Evolutionary conservation across 2,329 filamentous ascomycete genomes (phyloP).

Genomic region (Coniochaeta ligniaria): DNA sequence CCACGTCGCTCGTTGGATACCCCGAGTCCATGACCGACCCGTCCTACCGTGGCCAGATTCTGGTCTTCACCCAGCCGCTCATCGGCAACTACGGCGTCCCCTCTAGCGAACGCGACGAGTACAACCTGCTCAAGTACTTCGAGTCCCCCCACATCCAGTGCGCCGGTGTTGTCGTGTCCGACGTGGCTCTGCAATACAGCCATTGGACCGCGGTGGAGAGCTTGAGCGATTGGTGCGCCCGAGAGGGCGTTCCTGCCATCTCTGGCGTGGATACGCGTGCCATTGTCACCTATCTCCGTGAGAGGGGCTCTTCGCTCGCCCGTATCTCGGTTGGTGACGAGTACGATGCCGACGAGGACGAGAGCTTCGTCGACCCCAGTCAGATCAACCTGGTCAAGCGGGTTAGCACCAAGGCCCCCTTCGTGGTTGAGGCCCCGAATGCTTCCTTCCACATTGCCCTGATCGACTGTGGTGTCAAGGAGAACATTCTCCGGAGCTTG

Average conservation of each 20-base stretch:
- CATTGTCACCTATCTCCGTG: slow-evolving; percentile 91
- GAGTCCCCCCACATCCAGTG: slow-evolving; percentile 98
- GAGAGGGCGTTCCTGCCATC: slow-evolving; percentile 92
- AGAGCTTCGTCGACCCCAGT: slow-evolving; percentile 89
- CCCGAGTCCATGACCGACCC: slow-evolving; percentile 90
- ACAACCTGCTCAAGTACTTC: slow-evolving; percentile 92
- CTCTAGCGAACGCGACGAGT: slow-evolving; percentile 74
- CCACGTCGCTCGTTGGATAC: slow-evolving; percentile 94
- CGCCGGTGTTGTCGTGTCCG: slow-evolving; percentile 89
- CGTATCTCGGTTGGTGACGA: slow-evolving; percentile 93
- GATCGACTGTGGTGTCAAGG: slow-evolving; percentile 98
- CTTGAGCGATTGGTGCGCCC: slow-evolving; percentile 86
- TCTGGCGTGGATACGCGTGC: slow-evolving; percentile 94
- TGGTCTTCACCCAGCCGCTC: slow-evolving; percentile 95
- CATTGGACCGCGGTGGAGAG: slow-evolving; percentile 99
- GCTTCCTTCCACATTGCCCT: slow-evolving; percentile 87
- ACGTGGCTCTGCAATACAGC: slow-evolving; percentile 89
- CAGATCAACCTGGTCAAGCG: slow-evolving; percentile 95
- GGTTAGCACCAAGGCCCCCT: slow-evolving; percentile 96
- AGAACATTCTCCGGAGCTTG: slow-evolving; percentile 95
- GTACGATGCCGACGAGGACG: slow-evolving; percentile 97
- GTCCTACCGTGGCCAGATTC: slow-evolving; percentile 87
- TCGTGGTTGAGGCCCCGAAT: slow-evolving; percentile 80
- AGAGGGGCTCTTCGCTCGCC: slow-evolving; percentile 93
- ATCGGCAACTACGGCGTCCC: slow-evolving; percentile 99